Base-by-base conservation (phyloP, 192 early-diverging fungal species). In the Linnemannia elongata region DNA sequence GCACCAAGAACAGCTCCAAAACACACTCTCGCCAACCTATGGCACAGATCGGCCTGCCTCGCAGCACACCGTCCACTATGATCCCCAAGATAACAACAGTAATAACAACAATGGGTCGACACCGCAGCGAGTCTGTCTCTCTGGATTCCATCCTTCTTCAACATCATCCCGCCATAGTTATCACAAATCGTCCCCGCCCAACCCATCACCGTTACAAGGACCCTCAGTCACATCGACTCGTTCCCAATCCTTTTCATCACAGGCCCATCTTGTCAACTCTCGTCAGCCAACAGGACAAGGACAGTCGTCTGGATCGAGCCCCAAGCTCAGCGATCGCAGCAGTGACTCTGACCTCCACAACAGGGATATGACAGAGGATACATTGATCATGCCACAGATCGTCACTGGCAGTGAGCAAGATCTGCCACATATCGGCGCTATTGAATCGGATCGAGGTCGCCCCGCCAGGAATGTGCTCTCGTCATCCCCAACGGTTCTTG, bases 331-430 rank as follows among this genome's bases (percentile, higher is more conserved):
- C 47, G 38, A 38, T 1, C 38, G 39, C 36, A 82, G 81, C 30
- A 74, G 82, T 60, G 54, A 49, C 60, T 78, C 66, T 1, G 76
- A 78, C 3, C 42, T 55, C 13, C 38, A 57, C 35, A 77, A 81
- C 72, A 72, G 72, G 39, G 76, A 78, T 20, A 41, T 78, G 44
- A 81, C 79, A 33, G 79, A 81, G 22, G 80, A 87, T 18, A 78
- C 85, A 0, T 38, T 87, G 24, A 87, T 87, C 66, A 87, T 87
- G 85, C 85, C 85, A 24, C 85, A 81, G 76, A 78, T 87, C 60
- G 78, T 66, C 13, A 66, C 60, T 17, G 60, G 60, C 10, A 33
- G 30, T 30, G 60, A 77, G 30, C 60, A 33, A 12, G 30, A 66
- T 66, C 60, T 87, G 79, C 79, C 79, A 22, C 85, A 78, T 72